Evolutionary conservation across 805 yeast species (phyloP).

Genomic region (Metschnikowia colocasiae): DNA sequence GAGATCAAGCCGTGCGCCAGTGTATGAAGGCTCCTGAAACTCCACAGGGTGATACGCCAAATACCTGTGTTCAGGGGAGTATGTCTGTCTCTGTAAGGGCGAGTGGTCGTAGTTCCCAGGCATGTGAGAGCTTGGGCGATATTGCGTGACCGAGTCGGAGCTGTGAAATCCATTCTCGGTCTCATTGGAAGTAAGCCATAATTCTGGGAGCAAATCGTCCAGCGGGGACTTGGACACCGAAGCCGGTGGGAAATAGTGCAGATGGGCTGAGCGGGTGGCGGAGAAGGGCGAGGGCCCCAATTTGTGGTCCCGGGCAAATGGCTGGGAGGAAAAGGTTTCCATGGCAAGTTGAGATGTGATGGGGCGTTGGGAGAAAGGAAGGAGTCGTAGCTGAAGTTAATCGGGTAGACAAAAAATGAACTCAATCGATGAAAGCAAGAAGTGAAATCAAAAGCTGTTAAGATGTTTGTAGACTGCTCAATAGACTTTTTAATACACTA

Average conservation of each 20-base stretch:
- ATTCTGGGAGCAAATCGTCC: conserved; percentile 32
- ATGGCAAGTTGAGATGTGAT: background rate
- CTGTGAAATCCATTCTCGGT: background rate
- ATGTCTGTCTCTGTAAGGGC: background rate
- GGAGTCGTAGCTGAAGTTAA: no score
- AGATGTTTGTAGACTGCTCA: no score
- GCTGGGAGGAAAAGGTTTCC: background rate
- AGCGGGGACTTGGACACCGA: conserved; percentile 9
- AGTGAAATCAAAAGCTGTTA: no score
- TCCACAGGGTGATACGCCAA: background rate
- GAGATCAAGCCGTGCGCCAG: background rate
- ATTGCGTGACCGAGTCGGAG: conserved; percentile 13
- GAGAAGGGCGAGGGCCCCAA: background rate
- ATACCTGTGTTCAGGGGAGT: background rate
- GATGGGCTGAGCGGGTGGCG: background rate
- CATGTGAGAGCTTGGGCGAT: background rate
- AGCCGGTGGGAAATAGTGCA: background rate
- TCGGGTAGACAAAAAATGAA: no score
- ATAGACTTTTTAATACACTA: no score
- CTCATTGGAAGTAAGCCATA: conserved; percentile 23
- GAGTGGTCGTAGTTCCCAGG: background rate
- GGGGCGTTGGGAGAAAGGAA: no score
- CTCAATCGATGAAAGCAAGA: no score
- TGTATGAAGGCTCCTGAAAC: no score
- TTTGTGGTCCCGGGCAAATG: background rate